Evolutionary conservation across 208 protist genomes (phyloP).

Genomic region (Phytomonas francai): DNA sequence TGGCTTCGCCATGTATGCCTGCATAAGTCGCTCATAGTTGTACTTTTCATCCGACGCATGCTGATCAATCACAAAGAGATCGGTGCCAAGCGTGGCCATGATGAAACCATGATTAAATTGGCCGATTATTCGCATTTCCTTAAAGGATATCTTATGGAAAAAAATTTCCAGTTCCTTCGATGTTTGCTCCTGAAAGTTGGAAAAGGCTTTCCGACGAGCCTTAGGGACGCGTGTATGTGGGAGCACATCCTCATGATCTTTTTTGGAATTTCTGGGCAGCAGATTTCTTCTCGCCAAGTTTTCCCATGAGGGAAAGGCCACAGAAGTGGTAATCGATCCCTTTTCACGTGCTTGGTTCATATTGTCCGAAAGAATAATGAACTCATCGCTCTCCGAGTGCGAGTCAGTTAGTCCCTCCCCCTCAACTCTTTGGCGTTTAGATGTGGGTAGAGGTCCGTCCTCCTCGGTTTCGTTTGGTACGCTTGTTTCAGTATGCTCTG

Average conservation of each 20-base stretch:
- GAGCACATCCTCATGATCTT: neutral
- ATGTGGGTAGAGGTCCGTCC: neutral
- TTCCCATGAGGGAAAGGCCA: neutral
- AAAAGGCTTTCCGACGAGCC: conserved; percentile 19
- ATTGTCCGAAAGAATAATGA: neutral
- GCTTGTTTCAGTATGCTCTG: neutral
- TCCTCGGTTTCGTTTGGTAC: neutral
- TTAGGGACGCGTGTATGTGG: neutral
- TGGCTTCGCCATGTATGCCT: conserved; percentile 47
- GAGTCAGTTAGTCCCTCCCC: neutral
- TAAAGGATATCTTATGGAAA: conserved; percentile 82
- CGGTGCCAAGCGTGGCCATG: conserved; percentile 54
- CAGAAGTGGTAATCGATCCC: neutral
- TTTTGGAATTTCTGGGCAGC: neutral
- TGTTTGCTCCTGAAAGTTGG: conserved; percentile 42
- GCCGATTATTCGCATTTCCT: conserved; percentile 82
- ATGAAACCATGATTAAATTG: conserved; percentile 96
- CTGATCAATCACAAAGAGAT: conserved; percentile 93
- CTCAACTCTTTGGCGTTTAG: neutral
- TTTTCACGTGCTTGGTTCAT: neutral
- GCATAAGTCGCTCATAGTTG: conserved; percentile 89
- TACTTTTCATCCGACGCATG: conserved; percentile 94
- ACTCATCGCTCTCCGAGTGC: neutral
- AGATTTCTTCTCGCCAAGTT: neutral
- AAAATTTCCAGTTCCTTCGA: conserved; percentile 48